Evolutionary conservation across 129 eudicot species (phyloP).

Genomic region (Helianthus annuus): HanXRQr2.0-SUNRISE NC_035444.2:152682881-152683380

Average conservation of each 20-base stretch:
- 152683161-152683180: slow-evolving; percentile 34
- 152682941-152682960: slow-evolving; percentile 57
- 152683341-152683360: slow-evolving; percentile 10
- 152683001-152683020: slow-evolving; percentile 63
- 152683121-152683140: slow-evolving; percentile 61
- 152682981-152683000: slow-evolving; percentile 31
- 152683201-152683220: slow-evolving; percentile 35
- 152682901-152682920: slow-evolving; percentile 68
- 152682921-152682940: slow-evolving; percentile 45
- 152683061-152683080: slow-evolving; percentile 65
- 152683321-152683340: slow-evolving; percentile 17
- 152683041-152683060: slow-evolving; percentile 46
- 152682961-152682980: slow-evolving; percentile 30
- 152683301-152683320: slow-evolving; percentile 6
- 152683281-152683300: slow-evolving; percentile 31
- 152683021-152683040: slow-evolving; percentile 48
- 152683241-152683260: slow-evolving; percentile 28
- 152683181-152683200: slow-evolving; percentile 40
- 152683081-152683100: slow-evolving; percentile 54
- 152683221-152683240: slow-evolving; percentile 35
- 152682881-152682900: slow-evolving; percentile 76
- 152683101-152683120: slow-evolving; percentile 60
- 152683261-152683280: slow-evolving; percentile 28
- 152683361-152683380: slow-evolving; percentile 12
- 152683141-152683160: slow-evolving; percentile 34